Conservation (phyloP, 805 yeast species). For the Wickerhamiella azyma region DNA sequence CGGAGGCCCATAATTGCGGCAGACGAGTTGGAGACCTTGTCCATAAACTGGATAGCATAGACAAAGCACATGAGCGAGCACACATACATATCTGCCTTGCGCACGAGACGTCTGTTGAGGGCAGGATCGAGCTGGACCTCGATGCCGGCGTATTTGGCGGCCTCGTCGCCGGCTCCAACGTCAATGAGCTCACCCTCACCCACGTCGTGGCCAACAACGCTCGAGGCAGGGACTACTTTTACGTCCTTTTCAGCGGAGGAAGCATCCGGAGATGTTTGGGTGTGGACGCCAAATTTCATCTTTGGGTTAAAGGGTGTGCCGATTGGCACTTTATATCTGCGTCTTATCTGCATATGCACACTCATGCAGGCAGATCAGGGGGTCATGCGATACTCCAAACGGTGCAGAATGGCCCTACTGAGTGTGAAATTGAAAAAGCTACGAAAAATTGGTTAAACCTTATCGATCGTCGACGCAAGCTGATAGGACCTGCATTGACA, state of each 20-base stretch:
- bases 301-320: background rate
- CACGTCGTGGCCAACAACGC: background rate
- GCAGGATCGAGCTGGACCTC: constrained; percentile 2
- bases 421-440: too few species aligned
- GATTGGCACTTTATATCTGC: background rate
- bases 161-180: constrained; percentile 7
- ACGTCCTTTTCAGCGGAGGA: background rate
- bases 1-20: constrained; percentile 42
- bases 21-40: constrained; percentile 38
- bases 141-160: constrained; percentile 9
- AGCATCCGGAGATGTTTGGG: background rate
- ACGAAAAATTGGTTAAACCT: too few species aligned
- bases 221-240: background rate
- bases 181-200: constrained; percentile 2
- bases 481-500: too few species aligned
- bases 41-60: constrained; percentile 45
- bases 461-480: too few species aligned
- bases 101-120: constrained; percentile 19
- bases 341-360: too few species aligned
- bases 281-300: background rate
- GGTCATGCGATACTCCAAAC: too few species aligned
- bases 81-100: constrained; percentile 40
- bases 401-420: too few species aligned
- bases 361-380: too few species aligned
- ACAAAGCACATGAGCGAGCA: constrained; percentile 38